Conservation (phyloP, 805 yeast genomes). For the Debaryomyces maramus region DNA sequence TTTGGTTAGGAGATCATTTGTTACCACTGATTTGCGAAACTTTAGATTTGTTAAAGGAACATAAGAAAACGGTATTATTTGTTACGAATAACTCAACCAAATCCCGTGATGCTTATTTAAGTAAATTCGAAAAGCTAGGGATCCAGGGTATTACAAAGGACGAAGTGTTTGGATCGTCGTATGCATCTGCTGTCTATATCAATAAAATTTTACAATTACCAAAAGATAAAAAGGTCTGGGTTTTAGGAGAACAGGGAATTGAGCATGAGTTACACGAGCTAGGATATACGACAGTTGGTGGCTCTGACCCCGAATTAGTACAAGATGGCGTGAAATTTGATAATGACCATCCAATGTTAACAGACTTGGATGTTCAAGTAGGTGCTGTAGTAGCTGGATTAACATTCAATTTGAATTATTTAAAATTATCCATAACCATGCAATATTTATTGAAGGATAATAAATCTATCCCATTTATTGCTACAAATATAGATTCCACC, state of each 20-base stretch:
- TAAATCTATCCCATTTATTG: constrained; percentile 70
- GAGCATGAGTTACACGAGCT: constrained; percentile 71
- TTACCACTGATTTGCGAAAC: constrained; percentile 82
- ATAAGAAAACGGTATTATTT: constrained; percentile 71
- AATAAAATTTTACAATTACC: constrained; percentile 74
- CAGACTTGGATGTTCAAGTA: constrained; percentile 66
- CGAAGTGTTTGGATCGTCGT: constrained; percentile 89
- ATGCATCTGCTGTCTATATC: constrained; percentile 86
- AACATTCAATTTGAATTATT: constrained; percentile 74
- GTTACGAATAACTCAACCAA: constrained; percentile 97
- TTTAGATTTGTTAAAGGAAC: constrained; percentile 52
- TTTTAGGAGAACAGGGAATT: constrained; percentile 86
- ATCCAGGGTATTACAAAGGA: constrained; percentile 52
- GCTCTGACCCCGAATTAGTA: constrained; percentile 62
- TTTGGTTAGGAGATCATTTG: constrained; percentile 86
- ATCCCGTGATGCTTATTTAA: constrained; percentile 72
- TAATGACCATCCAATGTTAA: constrained; percentile 53
- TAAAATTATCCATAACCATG: constrained; percentile 76
- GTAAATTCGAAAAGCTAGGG: constrained; percentile 64
- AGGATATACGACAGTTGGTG: constrained; percentile 82
- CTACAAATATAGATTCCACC: constrained; percentile 94
- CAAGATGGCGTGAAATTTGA: constrained; percentile 51
- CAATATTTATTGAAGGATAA: constrained; percentile 66
- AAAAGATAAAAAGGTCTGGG: constrained; percentile 78
- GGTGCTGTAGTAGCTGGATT: constrained; percentile 91